Evolutionary conservation across 768 basidiomycete species (phyloP), one percentile per base, ranked within the genome.

Genomic region (Nevesoporus exiguus): DNA sequence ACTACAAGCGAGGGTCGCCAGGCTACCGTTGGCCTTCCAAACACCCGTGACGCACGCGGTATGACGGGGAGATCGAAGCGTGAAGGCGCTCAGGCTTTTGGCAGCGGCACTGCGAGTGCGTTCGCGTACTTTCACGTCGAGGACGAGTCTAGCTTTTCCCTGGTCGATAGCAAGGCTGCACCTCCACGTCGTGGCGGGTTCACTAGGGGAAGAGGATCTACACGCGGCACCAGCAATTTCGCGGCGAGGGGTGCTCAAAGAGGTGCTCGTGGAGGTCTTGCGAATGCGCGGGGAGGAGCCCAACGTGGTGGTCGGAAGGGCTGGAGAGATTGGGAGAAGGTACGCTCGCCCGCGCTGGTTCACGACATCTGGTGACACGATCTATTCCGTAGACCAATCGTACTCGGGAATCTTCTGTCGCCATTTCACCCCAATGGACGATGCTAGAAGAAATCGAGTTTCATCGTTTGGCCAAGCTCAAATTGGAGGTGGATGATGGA

Each of bases 71-170:
- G 81, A 43, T 80, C 87, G 51, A 81, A 87, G 62, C 79, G 88
- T 47, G 90, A 93, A 47, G 84, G 90, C 42, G 81, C 81, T 47
- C 88, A 88, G 65, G 91, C 91, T 2, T 96, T 92, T 66, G 94
- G 93, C 34, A 94, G 93, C 52, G 90, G 89, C 21, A 85, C 88
- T 47, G 86, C 91, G 11, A 95, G 85, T 62, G 92, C 93, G 14
- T 98, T 98, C 67, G 91, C 93, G 7, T 97, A 96, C 73, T 94
- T 94, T 78, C 95, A 98, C 72, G 95, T 90, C 54, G 97, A 98
- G 73, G 97, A 99, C 66, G 97, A 99, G 73, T 88, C 93, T 7
- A 88, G 86, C 46, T 99, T 99, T 80, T 95, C 93, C 21, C 79
- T 99, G 47, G 97, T 99, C 45, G 95, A 98, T 66, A 93, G 86